Base-by-base conservation (phyloP, 176 grass and related monocot genomes). In the Aegilops tauschii region DNA sequence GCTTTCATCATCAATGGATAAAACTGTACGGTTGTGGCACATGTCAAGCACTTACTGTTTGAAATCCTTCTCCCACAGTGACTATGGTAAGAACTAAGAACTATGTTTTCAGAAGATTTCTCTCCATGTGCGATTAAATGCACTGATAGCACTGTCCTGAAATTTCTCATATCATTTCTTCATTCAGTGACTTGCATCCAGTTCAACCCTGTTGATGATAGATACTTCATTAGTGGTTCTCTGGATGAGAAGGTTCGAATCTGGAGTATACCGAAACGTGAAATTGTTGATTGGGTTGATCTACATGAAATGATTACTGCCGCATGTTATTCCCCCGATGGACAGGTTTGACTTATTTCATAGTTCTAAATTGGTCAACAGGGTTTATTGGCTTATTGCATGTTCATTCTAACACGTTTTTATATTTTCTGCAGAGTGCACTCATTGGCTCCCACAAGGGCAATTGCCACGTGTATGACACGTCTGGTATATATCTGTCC, bases 1-100 rank as follows among this genome's bases (percentile, higher is more conserved):
- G 73, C 88, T 99, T 86, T 99, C 97, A 64, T 96, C 97, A 52
- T 99, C 97, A 73, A 99, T 99, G 97, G 97, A 99, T 92, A 99
- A 99, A 94, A 99, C 97, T 34, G 97, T 99, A 70, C 89, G 97
- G 85, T 86, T 99, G 70, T 99, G 97, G 97, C 88, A 99, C 87
- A 92, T 99, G 94, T 93, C 94, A 65, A 96, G 85, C 88, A 96
- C 88, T 82, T 94, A 91, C 45, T 99, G 97, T 89, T 88, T 99
- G 83, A 96, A 96, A 96, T 86, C 73, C 50, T 99, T 99, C 78
- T 96, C 94, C 12, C 97, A 98, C 47, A 94, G 79, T 83, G 94
- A 96, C 84, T 98, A 93, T 56, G 96, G 96, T 96, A 91, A 68
- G 84, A 84, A 58, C 29, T 95, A 91, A 67, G 84, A 84, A 59